These are phyloP conservation scores for Dactylella cylindrospora DNA, from an alignment of 2,329 filamentous ascomycete genomes.

Conservation along the genomic window DNA sequence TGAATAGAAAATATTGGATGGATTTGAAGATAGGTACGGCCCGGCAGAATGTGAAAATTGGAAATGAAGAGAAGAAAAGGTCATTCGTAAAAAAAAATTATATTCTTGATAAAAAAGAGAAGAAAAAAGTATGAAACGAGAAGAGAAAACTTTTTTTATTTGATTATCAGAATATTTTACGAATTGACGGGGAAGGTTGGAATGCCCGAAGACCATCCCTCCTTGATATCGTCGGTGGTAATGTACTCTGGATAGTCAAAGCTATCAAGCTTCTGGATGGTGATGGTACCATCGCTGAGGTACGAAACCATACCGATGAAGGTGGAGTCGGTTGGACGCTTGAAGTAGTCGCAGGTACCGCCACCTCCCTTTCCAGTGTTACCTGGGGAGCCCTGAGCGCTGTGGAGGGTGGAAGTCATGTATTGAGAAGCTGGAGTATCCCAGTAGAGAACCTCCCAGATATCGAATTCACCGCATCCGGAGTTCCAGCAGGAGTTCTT, in stretches of 20 bases:
- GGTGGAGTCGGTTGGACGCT: conserved; percentile 61
- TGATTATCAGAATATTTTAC: conserved; percentile 13
- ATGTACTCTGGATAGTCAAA: conserved; percentile 46
- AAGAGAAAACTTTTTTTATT: conserved; percentile 28
- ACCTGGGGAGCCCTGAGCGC: conserved; percentile 49
- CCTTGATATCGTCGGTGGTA: conserved; percentile 27
- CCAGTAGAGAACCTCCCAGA: conserved; percentile 66
- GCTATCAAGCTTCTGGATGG: conserved; percentile 59
- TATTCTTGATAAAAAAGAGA: conserved; percentile 5
- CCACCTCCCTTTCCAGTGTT: conserved; percentile 58
- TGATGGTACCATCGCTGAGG: conserved; percentile 57
- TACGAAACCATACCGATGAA: conserved; percentile 69
- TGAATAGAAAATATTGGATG: conserved; percentile 16
- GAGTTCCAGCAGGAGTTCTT: conserved; percentile 71
- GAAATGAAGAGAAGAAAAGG: no score
- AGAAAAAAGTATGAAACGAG: conserved; percentile 4
- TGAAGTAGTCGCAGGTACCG: conserved; percentile 71
- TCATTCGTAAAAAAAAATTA: no score
- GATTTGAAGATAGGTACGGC: neutral
- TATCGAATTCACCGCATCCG: conserved; percentile 74
- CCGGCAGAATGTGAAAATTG: no score
- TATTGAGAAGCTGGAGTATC: conserved; percentile 62
- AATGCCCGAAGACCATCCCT: conserved; percentile 15
- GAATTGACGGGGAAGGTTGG: conserved; percentile 27
- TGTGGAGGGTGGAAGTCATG: conserved; percentile 71